A percentile compares a stretch with the other conserved stretches of the same genome.
Evolutionary conservation across 352 stramenopile genomes (phyloP).

Genomic region (Globisporangium barbulae): DNA sequence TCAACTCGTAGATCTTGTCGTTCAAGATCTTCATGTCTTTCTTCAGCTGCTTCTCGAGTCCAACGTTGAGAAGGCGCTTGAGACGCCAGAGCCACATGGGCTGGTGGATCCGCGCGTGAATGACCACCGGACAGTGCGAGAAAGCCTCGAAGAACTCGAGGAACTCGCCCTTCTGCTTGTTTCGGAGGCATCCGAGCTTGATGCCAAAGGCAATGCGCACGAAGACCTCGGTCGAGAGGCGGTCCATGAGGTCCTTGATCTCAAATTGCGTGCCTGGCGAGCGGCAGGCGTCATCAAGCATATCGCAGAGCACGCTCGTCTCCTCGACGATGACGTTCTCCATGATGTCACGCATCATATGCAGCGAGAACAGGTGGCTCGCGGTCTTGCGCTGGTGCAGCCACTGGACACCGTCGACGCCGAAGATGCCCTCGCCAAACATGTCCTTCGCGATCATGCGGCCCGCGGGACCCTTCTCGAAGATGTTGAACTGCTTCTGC

Average conservation of each 20-base stretch:
- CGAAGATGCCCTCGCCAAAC: slow-evolving; percentile 72
- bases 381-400: slow-evolving; percentile 69
- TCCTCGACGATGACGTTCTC: slow-evolving; percentile 36
- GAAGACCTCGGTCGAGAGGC: slow-evolving; percentile 65
- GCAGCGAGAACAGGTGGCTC: slow-evolving; percentile 84
- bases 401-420: slow-evolving; percentile 59
- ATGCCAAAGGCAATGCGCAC: slow-evolving; percentile 67
- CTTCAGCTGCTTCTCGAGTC: slow-evolving; percentile 33
- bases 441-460: slow-evolving; percentile 39
- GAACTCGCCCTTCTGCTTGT: slow-evolving; percentile 28
- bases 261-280: slow-evolving; percentile 22
- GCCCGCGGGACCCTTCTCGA: slow-evolving; percentile 55
- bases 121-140: slow-evolving; percentile 23
- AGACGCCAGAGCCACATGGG: slow-evolving; percentile 41
- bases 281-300: slow-evolving; percentile 15
- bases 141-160: slow-evolving; percentile 36
- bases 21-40: slow-evolving; percentile 30
- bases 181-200: slow-evolving; percentile 30
- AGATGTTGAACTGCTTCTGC: slow-evolving; percentile 68
- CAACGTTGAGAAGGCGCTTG: slow-evolving; percentile 26
- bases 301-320: slow-evolving; percentile 26
- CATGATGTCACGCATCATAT: slow-evolving; percentile 55
- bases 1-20: slow-evolving; percentile 38
- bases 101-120: slow-evolving; percentile 41
- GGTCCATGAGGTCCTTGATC: slow-evolving; percentile 40